Base-by-base conservation (phyloP, 495 filamentous ascomycete genomes). In the Neurospora tetraspora region DNA sequence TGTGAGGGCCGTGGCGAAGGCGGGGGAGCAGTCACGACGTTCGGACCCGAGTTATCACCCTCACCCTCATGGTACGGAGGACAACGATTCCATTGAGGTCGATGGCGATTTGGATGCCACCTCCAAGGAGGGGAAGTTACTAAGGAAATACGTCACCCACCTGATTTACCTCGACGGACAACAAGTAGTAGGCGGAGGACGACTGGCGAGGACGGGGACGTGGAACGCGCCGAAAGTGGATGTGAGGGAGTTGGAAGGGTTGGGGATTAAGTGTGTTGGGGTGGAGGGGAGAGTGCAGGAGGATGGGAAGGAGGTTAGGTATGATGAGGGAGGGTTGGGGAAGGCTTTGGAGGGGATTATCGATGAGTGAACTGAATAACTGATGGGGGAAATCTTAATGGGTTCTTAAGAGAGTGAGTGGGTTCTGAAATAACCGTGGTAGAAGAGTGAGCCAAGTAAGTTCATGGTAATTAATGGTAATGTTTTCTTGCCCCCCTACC, bases 341-440 rank as follows among this genome's bases (percentile, higher is more conserved):
- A 89, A 92, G 80, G 92, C 92, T 16, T 78, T 98, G 71, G 91
- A 93, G 78, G 89, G 89, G 8, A 91, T 97, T 18, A 80, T 98
- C 68, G 93, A 76, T 34, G 77, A 74, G 11, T 79, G 69, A 36
- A 36, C 34, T 36, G 4, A 36, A n/a, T n/a, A n/a, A 36, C 34
- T 36, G 34, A 34, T 34, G 34, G 5, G 34, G 5, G 34, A 6
- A 5, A 1, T 34, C 1, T 36, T 36, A 36, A 7, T 36, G 34
- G 34, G 34, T 36, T 36, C 34, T 36, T 36, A 36, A 36, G 34
- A 36, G 34, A 36, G 34, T 0, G 34, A 36, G 5, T 36, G 34
- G 34, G 34, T 36, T 7, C 34, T 36, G 34, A 36, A 36, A 36
- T 36, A 36, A 36, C 6, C 34, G 34, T 36, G 6, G 34, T 36